These are phyloP conservation scores for Pouteria glomerata DNA, from an alignment of 148 eudicot genomes.

Conservation along the genomic window DNA sequence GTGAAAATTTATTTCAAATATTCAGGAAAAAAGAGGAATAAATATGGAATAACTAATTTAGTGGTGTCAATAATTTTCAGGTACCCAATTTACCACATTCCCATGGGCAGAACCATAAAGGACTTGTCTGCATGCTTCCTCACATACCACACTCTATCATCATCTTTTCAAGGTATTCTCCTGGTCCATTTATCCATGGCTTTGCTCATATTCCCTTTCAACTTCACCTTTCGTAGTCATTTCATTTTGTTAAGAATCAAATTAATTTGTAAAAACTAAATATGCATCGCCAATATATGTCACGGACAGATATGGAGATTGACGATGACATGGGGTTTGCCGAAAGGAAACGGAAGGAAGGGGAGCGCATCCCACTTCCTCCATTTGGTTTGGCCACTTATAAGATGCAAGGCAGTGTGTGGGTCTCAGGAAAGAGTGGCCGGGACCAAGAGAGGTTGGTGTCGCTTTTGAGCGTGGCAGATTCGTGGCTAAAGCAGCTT, in stretches of 20 bases:
- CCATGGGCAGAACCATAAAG: slow-evolving; percentile 72
- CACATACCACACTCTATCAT: slow-evolving; percentile 89
- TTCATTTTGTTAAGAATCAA: neutral
- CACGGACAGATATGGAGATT: slow-evolving; percentile 52
- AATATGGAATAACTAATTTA: neutral
- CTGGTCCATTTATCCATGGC: neutral
- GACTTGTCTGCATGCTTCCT: slow-evolving; percentile 84
- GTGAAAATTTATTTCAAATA: neutral
- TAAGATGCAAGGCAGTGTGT: slow-evolving; percentile 83
- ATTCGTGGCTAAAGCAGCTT: slow-evolving; percentile 94
- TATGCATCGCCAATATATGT: slow-evolving; percentile 6
- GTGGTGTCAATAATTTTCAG: slow-evolving; percentile 31
- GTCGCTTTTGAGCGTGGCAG: slow-evolving; percentile 77
- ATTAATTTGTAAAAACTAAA: no score
- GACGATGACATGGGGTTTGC: slow-evolving; percentile 42
- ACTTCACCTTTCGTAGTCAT: neutral
- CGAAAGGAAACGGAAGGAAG: slow-evolving; percentile 53
- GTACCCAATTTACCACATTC: slow-evolving; percentile 97
- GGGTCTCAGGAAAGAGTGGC: slow-evolving; percentile 58
- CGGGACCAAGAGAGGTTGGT: slow-evolving; percentile 66
- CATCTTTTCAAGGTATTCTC: slow-evolving; percentile 80
- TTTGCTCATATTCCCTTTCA: neutral
- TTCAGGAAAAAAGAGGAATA: no score
- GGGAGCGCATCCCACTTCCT: slow-evolving; percentile 64
- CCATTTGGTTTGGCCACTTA: slow-evolving; percentile 88